Base-by-base conservation (phyloP, 1,284 basidiomycete genomes). In the Sporisorium scitamineum region DNA sequence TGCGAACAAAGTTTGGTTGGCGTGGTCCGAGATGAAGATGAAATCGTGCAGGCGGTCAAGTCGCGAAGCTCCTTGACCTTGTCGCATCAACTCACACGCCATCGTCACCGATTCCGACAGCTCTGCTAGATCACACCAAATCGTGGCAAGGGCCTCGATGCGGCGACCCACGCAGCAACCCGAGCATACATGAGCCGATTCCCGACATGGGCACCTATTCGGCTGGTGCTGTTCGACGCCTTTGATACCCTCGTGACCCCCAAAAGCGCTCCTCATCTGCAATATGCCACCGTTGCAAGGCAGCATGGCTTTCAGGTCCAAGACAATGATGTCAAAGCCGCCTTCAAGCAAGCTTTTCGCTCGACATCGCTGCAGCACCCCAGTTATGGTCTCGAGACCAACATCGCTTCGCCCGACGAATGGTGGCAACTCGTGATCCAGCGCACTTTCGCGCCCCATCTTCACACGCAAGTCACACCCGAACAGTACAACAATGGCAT, bases 241-340 rank as follows among this genome's bases (percentile, higher is more conserved):
- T 80, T 80, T 61, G 72, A 80, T 54, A 80, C 78, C 26, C 64
- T 80, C 41, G 61, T 76, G 7, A 67, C 60, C 11, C 78, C 78
- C 2, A 52, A 32, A 11, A 37, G 60, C 18, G 72, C 76, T 18
- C 78, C 78, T 14, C 64, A 74, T 57, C 54, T 76, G 39, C 78
- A 80, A 39, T 80, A 80, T 42, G 75, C 69, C 16, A 37, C 62
- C 13, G 60, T 61, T 26, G 70, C 70, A 27, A 31, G 68, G 18
- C 34, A 69, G 18, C 54, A 64, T 20, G 71, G 62, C 2, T 51
- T 76, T 5, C 26, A 16, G 18, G 67, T 74, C 7, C 22, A 42
- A 10, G 68, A 70, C 32, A 20, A 63, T 13, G 61, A 63, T 11
- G 63, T 73, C 29, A 69, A 72, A 32, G 18, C 45, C 1, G 64